phyloP scores from a whole-genome alignment of 2,329 filamentous ascomycete genomes.

The Cercospora sesami region DNA sequence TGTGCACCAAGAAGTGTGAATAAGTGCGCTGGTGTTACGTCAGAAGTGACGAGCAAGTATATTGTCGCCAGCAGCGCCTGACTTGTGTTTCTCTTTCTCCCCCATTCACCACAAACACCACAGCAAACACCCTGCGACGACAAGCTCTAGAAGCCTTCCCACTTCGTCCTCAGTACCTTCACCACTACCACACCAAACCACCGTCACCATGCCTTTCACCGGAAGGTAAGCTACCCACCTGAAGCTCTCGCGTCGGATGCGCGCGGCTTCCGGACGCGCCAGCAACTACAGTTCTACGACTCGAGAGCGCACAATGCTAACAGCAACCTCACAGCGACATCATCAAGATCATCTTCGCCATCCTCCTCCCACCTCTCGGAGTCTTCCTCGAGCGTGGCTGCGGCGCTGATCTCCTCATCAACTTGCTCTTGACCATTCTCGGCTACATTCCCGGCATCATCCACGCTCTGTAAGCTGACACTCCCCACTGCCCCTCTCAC shows the following conservation, averaged over 20 bases:
- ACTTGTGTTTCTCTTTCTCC: neutral
- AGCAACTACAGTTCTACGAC: conserved; percentile 22
- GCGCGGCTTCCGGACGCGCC: neutral
- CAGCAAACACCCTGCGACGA: neutral
- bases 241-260: conserved; percentile 15
- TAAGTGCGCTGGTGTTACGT: neutral
- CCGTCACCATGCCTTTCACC: conserved; percentile 60
- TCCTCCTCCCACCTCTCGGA: conserved; percentile 85
- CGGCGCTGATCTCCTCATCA: conserved; percentile 84
- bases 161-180: neutral
- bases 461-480: conserved; percentile 72
- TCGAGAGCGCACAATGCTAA: neutral
- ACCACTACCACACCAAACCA: conserved; percentile 8
- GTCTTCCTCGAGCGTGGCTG: conserved; percentile 94
- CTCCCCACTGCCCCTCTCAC: neutral
- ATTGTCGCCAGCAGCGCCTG: neutral
- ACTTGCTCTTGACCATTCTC: conserved; percentile 73
- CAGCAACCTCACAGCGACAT: conserved; percentile 57
- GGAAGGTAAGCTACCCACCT: conserved; percentile 48
- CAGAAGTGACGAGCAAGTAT: conserved; percentile 6
- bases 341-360: conserved; percentile 82
- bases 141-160: neutral
- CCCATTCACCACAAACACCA: neutral
- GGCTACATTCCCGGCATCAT: conserved; percentile 70
- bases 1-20: neutral